A percentile compares a stretch with the other conserved stretches of the same genome.
Conservation (phyloP, 306 rosid species). For the Cajanus cajan region DNA sequence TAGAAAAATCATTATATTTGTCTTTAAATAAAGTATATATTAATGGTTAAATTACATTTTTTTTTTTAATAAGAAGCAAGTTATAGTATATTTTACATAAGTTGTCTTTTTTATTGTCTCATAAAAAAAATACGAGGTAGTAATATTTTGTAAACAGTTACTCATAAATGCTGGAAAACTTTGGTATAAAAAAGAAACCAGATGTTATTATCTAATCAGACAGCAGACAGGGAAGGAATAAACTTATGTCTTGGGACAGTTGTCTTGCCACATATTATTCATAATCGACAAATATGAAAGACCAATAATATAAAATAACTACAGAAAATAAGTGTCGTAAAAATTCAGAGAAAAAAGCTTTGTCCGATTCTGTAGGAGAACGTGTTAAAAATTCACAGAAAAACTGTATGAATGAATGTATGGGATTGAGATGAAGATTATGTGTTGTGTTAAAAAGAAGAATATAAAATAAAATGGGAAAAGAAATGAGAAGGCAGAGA, state of each 20-base stretch:
- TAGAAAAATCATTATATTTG: not conserved
- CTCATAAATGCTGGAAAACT: not conserved
- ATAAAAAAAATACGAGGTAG: no score
- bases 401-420: no score
- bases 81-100: no score
- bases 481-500: not conserved
- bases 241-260: not conserved
- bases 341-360: no score
- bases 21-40: not conserved
- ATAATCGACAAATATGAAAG: not conserved
- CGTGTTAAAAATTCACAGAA: no score
- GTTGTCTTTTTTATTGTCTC: no score
- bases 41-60: not conserved
- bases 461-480: not conserved
- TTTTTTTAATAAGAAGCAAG: no score
- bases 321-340: no score
- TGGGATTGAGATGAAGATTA: no score
- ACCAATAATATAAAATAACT: not conserved
- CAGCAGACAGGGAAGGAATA: constrained; percentile 8
- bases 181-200: not conserved
- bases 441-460: no score
- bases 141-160: not conserved
- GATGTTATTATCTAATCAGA: not conserved
- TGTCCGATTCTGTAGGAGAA: no score
- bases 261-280: not conserved